Conservation (phyloP, 2,329 filamentous ascomycete genomes). For the Drechslerella dactyloides region DNA sequence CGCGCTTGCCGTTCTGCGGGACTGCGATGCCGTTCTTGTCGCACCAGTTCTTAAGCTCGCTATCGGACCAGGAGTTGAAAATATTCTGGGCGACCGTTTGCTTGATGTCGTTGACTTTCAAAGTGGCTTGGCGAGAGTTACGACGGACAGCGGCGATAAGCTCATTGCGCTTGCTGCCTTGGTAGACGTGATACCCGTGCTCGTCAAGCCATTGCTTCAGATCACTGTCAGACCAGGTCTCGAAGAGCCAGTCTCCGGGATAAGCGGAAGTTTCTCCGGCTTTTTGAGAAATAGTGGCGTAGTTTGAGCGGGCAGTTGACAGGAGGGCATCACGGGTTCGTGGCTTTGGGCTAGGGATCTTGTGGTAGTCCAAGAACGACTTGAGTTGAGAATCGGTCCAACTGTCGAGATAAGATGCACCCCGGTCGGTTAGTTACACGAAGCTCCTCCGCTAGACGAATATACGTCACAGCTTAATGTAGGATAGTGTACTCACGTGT, state of each 20-base stretch:
- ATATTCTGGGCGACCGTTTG: constrained; percentile 79
- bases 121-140: constrained; percentile 79
- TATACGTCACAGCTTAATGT: constrained; percentile 28
- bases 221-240: constrained; percentile 67
- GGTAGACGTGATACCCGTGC: constrained; percentile 82
- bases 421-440: constrained; percentile 33
- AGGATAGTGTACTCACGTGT: constrained; percentile 64
- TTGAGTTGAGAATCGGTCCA: constrained; percentile 95
- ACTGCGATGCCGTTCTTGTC: constrained; percentile 90
- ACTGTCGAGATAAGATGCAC: constrained; percentile 59
- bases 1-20: constrained; percentile 87
- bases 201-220: constrained; percentile 79
- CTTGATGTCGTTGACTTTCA: constrained; percentile 73
- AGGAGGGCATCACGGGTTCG: constrained; percentile 83
- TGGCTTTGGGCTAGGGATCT: constrained; percentile 85
- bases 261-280: constrained; percentile 79
- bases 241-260: constrained; percentile 92
- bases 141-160: constrained; percentile 87
- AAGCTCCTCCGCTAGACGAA: background rate
- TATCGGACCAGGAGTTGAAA: constrained; percentile 88
- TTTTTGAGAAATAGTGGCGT: constrained; percentile 77
- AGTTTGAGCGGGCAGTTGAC: constrained; percentile 77
- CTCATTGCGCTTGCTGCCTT: constrained; percentile 82
- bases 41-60: constrained; percentile 85
- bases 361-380: constrained; percentile 85